A percentile compares a stretch with the other conserved stretches of the same genome.
These are phyloP conservation scores for Puccinia coronata DNA, from an alignment of 1,284 basidiomycete species.

Conservation along the genomic window DNA sequence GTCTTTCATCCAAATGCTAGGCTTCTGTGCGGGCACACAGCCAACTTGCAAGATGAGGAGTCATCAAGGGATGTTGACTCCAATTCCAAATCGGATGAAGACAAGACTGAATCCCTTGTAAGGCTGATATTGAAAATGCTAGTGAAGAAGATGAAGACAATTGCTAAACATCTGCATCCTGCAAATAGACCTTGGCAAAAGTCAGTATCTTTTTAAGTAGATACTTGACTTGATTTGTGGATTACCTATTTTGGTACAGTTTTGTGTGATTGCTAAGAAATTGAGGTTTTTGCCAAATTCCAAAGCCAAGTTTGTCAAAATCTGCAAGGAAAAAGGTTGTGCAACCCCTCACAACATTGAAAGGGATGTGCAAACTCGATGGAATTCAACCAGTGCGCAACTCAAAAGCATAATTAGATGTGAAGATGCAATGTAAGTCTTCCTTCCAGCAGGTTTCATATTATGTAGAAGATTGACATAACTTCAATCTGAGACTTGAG, in stretches of 20 bases:
- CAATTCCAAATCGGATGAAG: too few species aligned
- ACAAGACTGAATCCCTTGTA: too few species aligned
- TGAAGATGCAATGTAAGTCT: conserved; percentile 1
- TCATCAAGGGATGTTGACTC: too few species aligned
- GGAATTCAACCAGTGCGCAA: conserved; percentile 15
- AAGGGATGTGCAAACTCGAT: background rate
- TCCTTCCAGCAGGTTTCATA: background rate
- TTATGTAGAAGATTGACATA: background rate
- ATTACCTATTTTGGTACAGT: background rate
- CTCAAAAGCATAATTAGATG: background rate
- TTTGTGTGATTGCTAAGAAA: background rate
- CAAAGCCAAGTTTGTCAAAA: background rate
- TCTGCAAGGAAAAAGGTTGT: background rate
- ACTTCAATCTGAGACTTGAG: background rate
- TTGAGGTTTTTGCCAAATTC: background rate
- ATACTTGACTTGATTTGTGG: background rate
- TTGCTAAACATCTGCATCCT: background rate
- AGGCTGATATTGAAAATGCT: too few species aligned
- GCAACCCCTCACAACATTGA: background rate
- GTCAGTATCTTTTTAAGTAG: background rate
- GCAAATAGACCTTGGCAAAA: background rate
- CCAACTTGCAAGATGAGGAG: too few species aligned
- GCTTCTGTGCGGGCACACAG: too few species aligned
- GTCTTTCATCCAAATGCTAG: too few species aligned
- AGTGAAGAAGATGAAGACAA: too few species aligned